Evolutionary conservation across 108 stramenopile species (phyloP).

Genomic region (Pseudonitzschia multiseries): DNA sequence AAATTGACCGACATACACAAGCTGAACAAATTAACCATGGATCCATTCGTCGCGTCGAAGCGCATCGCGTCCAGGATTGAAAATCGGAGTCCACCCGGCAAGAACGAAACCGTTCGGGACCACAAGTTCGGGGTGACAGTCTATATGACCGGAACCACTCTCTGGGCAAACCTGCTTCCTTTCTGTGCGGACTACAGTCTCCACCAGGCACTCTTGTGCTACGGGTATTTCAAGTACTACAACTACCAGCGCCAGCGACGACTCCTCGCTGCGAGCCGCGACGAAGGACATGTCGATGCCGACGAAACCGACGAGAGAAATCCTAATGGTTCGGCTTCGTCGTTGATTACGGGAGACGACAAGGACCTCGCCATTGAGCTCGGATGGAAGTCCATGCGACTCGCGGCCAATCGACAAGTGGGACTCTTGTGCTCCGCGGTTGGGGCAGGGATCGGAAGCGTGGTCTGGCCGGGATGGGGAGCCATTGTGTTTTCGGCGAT

Average conservation of each 20-base stretch:
- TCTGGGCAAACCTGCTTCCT: constrained; percentile 49
- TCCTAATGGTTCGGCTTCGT: background rate
- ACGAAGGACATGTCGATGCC: background rate
- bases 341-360: constrained; percentile 11
- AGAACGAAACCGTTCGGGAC: constrained; percentile 1
- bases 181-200: constrained; percentile 60
- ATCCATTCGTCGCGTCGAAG: constrained; percentile 41
- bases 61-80: constrained; percentile 14
- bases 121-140: background rate
- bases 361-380: constrained; percentile 31
- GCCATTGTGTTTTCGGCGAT: constrained; percentile 39
- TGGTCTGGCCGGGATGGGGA: constrained; percentile 54
- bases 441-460: constrained; percentile 47
- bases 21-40: constrained; percentile 53
- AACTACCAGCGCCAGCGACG: constrained; percentile 26
- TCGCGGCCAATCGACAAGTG: constrained; percentile 36
- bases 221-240: constrained; percentile 51
- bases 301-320: constrained; percentile 1
- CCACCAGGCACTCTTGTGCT: constrained; percentile 52
- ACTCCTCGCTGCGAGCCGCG: background rate
- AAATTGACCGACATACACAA: constrained; percentile 11
- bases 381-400: constrained; percentile 30
- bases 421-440: constrained; percentile 34
- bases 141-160: constrained; percentile 18
- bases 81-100: background rate